Evolutionary conservation across 805 yeast genomes (phyloP).

Genomic region (Hanseniaspora pseudoguilliermondii): DNA sequence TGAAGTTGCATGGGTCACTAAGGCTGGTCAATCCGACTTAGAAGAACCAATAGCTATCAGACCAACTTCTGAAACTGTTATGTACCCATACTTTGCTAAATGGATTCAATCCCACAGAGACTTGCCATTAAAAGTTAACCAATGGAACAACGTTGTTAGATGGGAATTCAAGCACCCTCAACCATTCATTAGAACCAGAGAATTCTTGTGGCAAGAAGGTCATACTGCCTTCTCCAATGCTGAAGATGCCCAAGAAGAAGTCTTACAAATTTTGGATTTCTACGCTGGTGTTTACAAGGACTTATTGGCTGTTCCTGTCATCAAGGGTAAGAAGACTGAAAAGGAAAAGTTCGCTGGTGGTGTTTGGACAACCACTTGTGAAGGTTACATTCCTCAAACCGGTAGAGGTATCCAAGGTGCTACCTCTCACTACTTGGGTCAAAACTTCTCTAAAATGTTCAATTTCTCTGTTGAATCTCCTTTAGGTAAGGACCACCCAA

Average conservation of each 20-base stretch:
- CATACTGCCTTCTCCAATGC: conserved; percentile 90
- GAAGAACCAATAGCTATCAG: conserved; percentile 98
- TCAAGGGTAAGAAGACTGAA: conserved; percentile 89
- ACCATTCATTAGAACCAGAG: conserved; percentile 97
- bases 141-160: conserved; percentile 99
- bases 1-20: conserved; percentile 99
- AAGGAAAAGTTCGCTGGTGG: conserved; percentile 99
- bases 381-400: conserved; percentile 93
- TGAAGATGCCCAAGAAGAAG: conserved; percentile 75
- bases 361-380: conserved; percentile 85
- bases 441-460: conserved; percentile 97
- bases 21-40: conserved; percentile 83
- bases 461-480: conserved; percentile 93
- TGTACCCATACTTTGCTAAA: conserved; percentile 98
- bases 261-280: conserved; percentile 68
- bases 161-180: conserved; percentile 99
- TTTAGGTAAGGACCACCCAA: conserved; percentile 74
- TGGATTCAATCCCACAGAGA: conserved; percentile 99
- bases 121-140: conserved; percentile 88
- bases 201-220: conserved; percentile 99
- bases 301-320: conserved; percentile 90
- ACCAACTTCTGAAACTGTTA: conserved; percentile 98
- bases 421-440: conserved; percentile 94
- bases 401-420: conserved; percentile 99
- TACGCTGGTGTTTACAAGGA: conserved; percentile 80